Conservation (phyloP, 164 flowering plant genomes). For the Pachysandra terminalis region DNA sequence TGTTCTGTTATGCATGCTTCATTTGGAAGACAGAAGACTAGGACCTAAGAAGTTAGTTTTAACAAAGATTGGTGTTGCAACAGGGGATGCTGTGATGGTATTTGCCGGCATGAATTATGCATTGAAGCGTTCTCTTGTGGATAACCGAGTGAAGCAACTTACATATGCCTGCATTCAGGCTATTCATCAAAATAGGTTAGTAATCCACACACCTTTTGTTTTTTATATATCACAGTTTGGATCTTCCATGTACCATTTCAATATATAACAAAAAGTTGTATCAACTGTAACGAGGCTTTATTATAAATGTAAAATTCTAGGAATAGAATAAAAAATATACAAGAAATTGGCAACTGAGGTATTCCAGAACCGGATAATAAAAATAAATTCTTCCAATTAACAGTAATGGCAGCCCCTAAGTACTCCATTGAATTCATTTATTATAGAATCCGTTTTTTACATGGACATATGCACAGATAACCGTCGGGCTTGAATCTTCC, state of each 20-base stretch:
- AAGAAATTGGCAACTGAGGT: no score
- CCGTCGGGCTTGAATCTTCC: no score
- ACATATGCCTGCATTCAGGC: conserved; percentile 67
- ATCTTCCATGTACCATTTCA: background rate
- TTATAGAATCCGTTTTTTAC: no score
- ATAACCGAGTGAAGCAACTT: conserved; percentile 65
- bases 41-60: background rate
- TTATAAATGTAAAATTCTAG: no score
- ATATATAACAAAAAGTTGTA: no score
- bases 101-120: conserved; percentile 55
- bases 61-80: conserved; percentile 8
- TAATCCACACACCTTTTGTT: background rate
- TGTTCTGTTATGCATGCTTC: background rate
- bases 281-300: no score
- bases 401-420: no score
- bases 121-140: conserved; percentile 38
- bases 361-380: no score
- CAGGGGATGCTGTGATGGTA: conserved; percentile 61
- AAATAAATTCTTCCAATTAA: no score
- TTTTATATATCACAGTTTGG: background rate
- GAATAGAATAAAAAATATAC: no score
- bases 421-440: no score
- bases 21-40: background rate
- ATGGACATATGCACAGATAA: no score
- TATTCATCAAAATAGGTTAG: conserved; percentile 76